phyloP scores from a whole-genome alignment of 768 basidiomycete genomes.

The Auricularia heimuer region DNA sequence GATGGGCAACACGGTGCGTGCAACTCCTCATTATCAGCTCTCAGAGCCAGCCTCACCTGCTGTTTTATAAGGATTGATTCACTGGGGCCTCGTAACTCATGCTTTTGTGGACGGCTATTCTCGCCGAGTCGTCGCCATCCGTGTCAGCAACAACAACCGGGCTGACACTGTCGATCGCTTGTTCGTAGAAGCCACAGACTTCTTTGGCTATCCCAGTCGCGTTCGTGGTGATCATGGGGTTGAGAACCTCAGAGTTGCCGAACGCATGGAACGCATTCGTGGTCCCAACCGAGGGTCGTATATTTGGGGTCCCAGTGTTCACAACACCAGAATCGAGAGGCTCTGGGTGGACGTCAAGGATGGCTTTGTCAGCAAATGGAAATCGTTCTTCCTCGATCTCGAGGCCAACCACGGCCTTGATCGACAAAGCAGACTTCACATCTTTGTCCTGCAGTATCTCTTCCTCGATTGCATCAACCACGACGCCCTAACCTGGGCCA shows the following conservation, averaged over 20 bases:
- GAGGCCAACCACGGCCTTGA: conserved; percentile 6
- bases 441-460: conserved; percentile 10
- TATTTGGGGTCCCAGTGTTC: conserved; percentile 25
- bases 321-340: conserved; percentile 10
- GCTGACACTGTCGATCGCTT: conserved; percentile 27
- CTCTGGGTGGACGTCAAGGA: conserved; percentile 7
- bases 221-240: conserved; percentile 30
- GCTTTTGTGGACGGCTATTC: conserved; percentile 15
- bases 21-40: conserved; percentile 3
- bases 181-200: conserved; percentile 17
- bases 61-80: conserved; percentile 14
- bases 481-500: conserved; percentile 5
- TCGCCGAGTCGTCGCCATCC: conserved; percentile 13
- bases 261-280: conserved; percentile 18
- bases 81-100: conserved; percentile 17
- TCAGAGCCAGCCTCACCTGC: conserved; percentile 13
- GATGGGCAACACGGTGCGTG: conserved; percentile 17
- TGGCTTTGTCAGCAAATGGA: conserved; percentile 7
- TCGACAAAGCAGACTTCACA: not conserved
- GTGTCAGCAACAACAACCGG: conserved; percentile 29
- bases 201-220: conserved; percentile 22
- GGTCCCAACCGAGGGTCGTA: conserved; percentile 20
- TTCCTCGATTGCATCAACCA: conserved; percentile 8
- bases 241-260: conserved; percentile 23
- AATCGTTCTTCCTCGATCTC: conserved; percentile 7